Evolutionary conservation across 495 filamentous ascomycete species (phyloP).

Genomic region (Tuber aestivum): DNA sequence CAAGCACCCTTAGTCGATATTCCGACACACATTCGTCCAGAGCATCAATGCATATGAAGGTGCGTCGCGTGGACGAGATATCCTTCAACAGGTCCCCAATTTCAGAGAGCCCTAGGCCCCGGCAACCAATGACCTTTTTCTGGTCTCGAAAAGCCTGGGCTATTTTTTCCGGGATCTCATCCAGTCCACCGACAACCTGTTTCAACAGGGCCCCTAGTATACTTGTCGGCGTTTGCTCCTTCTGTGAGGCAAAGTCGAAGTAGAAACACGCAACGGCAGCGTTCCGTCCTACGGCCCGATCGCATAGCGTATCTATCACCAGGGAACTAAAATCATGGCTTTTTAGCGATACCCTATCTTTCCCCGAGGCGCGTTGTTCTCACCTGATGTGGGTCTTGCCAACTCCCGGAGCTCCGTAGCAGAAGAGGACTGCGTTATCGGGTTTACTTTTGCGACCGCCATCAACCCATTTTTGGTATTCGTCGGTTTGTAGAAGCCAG

Average conservation of each 20-base stretch:
- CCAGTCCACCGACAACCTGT: neutral
- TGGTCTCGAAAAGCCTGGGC: neutral
- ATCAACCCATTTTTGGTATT: neutral
- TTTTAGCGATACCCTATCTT: neutral
- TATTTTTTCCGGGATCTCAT: neutral
- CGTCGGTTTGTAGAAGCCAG: neutral
- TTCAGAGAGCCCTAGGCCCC: neutral
- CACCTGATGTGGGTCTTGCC: neutral
- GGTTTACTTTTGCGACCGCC: neutral
- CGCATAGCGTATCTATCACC: neutral
- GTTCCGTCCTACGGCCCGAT: neutral
- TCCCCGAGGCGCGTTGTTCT: neutral
- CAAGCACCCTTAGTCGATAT: neutral
- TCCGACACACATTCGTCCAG: constrained; percentile 6
- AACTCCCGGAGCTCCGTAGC: neutral
- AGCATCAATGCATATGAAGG: constrained; percentile 1
- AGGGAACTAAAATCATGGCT: neutral
- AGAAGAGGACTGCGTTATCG: neutral
- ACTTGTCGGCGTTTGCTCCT: neutral
- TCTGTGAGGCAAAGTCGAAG: neutral
- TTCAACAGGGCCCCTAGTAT: neutral
- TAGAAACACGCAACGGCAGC: neutral
- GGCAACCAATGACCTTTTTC: neutral
- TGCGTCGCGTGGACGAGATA: neutral
- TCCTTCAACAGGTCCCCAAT: neutral